Percentiles rank a stretch among this genome's conserved stretches.
These are phyloP conservation scores for Penicillium sp. DNA, from an alignment of 2,329 filamentous ascomycete species.

Conservation along the genomic window DNA sequence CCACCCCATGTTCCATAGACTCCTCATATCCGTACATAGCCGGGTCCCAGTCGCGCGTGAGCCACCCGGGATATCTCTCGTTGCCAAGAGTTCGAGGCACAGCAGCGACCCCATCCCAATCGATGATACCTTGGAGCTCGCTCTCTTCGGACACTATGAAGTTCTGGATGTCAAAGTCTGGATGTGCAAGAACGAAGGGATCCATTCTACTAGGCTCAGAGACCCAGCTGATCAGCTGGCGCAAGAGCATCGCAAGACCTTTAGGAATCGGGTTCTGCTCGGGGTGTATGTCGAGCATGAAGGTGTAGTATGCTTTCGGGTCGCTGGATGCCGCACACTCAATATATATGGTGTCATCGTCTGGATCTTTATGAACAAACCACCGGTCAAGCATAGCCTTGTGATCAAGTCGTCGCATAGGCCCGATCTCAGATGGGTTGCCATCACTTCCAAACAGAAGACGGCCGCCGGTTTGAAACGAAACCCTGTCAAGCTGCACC, in stretches of 20 bases:
- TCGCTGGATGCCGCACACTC: constrained; percentile 7
- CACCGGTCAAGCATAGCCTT: constrained; percentile 15
- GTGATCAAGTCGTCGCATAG: constrained; percentile 2
- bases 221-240: constrained; percentile 12
- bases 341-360: constrained; percentile 14
- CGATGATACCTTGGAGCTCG: constrained; percentile 27
- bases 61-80: constrained; percentile 20
- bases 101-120: constrained; percentile 29
- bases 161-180: constrained; percentile 32
- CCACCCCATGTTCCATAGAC: constrained; percentile 11
- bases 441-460: constrained; percentile 12
- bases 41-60: constrained; percentile 26
- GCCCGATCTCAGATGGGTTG: constrained; percentile 2
- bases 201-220: constrained; percentile 4
- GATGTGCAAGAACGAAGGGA: constrained; percentile 28
- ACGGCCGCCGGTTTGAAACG: constrained; percentile 9
- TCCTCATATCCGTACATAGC: constrained; percentile 17
- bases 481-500: constrained; percentile 19
- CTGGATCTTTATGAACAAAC: constrained; percentile 11
- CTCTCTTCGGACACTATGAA: constrained; percentile 31
- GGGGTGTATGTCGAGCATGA: constrained; percentile 1
- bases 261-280: background rate
- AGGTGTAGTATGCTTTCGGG: constrained; percentile 9
- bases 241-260: constrained; percentile 6
- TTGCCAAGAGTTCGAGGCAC: constrained; percentile 27